Evolutionary conservation across 2,329 filamentous ascomycete species (phyloP).

Genomic region (Herpotrichia juniperi): DNA sequence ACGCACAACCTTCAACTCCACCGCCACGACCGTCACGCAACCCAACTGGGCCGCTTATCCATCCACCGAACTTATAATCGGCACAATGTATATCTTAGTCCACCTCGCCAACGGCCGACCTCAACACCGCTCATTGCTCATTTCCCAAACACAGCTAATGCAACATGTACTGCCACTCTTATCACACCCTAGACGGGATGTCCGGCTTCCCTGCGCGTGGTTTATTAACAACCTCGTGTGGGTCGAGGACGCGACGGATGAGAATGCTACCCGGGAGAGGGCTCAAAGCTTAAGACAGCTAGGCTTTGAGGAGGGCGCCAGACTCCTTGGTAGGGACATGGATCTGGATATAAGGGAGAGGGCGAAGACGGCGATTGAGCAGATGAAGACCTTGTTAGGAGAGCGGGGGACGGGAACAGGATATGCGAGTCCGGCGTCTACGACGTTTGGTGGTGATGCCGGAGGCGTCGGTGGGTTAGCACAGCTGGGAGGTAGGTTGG

Average conservation of each 20-base stretch:
- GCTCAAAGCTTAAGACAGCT: conserved; percentile 72
- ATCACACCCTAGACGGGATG: conserved; percentile 71
- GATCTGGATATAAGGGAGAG: conserved; percentile 85
- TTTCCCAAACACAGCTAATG: conserved; percentile 78
- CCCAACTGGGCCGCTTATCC: conserved; percentile 42
- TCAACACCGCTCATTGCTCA: conserved; percentile 69
- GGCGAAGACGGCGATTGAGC: conserved; percentile 78
- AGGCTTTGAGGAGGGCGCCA: conserved; percentile 71
- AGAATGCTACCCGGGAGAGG: conserved; percentile 68
- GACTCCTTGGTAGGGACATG: conserved; percentile 66
- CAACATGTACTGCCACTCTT: conserved; percentile 76
- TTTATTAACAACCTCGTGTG: conserved; percentile 85
- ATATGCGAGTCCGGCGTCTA: conserved; percentile 3
- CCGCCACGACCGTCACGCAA: conserved; percentile 56
- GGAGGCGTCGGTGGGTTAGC: conserved; percentile 8
- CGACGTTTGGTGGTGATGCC: not conserved
- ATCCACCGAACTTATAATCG: conserved; percentile 70
- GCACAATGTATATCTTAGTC: conserved; percentile 81
- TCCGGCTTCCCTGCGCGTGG: conserved; percentile 82
- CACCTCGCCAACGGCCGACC: conserved; percentile 86
- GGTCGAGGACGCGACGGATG: conserved; percentile 75
- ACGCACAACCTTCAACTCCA: conserved; percentile 16
- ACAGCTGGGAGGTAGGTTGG: conserved; percentile 8
- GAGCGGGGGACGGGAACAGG: conserved; percentile 8
- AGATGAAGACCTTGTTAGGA: conserved; percentile 48